Conservation (phyloP, 768 basidiomycete species). For the Cystofilobasidium bisporidii region DNA sequence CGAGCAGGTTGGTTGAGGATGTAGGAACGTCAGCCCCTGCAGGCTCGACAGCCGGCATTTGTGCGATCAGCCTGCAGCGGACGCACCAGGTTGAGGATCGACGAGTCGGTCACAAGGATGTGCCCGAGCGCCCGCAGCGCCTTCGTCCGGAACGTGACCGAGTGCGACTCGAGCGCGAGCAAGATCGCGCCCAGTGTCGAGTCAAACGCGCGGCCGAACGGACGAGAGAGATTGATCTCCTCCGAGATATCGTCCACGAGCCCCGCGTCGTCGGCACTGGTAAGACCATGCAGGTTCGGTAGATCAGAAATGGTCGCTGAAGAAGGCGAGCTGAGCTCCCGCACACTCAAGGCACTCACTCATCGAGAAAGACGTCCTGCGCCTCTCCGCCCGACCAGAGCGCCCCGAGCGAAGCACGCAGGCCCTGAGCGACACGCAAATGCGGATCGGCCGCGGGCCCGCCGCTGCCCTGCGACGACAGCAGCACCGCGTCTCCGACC, state of each 20-base stretch:
- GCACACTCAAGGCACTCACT: too few relatives aligned
- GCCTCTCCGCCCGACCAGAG: constrained; percentile 58
- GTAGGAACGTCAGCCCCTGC: too few relatives aligned
- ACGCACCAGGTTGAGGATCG: constrained; percentile 63
- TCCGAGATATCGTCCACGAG: constrained; percentile 20
- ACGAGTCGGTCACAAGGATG: constrained; percentile 79
- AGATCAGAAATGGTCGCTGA: too few relatives aligned
- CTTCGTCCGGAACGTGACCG: constrained; percentile 88
- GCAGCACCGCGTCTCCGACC: neutral
- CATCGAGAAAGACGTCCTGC: constrained; percentile 69
- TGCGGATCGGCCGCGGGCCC: neutral
- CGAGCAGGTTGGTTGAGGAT: too few relatives aligned
- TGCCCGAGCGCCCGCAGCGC: constrained; percentile 80
- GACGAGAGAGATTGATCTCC: constrained; percentile 15
- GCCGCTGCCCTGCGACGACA: constrained; percentile 1
- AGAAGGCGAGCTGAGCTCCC: too few relatives aligned
- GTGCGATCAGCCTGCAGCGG: neutral
- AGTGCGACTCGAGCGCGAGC: constrained; percentile 66
- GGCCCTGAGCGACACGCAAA: constrained; percentile 44
- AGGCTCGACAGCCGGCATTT: too few relatives aligned
- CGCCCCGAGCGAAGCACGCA: constrained; percentile 39
- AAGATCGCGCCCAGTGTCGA: constrained; percentile 73
- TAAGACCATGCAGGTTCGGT: neutral
- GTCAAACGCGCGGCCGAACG: constrained; percentile 52
- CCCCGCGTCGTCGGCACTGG: neutral